Evolutionary conservation across 352 stramenopile species (phyloP), one percentile per base, ranked within the genome.

Genomic region (Globisporangium iwayamae): DNA sequence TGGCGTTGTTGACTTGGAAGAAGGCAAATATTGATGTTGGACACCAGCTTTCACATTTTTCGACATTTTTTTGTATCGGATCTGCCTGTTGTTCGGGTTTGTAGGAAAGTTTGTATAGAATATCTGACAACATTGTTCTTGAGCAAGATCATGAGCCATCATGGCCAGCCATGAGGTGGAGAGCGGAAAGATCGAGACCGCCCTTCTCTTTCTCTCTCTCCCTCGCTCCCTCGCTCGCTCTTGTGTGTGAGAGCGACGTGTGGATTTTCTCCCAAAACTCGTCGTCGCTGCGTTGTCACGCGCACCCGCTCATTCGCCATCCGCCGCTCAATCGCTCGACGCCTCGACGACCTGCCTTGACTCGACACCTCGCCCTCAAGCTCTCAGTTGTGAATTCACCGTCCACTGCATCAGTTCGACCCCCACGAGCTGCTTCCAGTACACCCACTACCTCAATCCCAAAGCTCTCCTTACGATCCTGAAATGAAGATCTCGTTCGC

Each of bases 401-500:
- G 4, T 36, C n/a, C 20, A 62, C 62, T 62, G 54, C 53, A 46
- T 9, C 43, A 62, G 43, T 46, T 60, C 55, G 18, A 34, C 45
- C 38, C 38, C 18, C 53, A 36, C 47, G 47, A 54, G 47, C 53
- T 46, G 53, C 53, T 36, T 39, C 36, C 55, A 60, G 55, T 60
- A 60, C 55, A 41, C 36, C 7, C 34, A 39, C 34, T 13, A 28
- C 9, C 9, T 16, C 36, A 4, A 20, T 25, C 25, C n/a, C n/a
- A 28, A 39, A 38, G 32, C 46, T 48, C 46, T 53, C 25, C 25
- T 28, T 28, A 28, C 25, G 25, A 28, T 28, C 25, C 10, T 32
- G 11, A 38, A 8, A 67, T 67, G 62, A 67, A 67, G 62, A 50
- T 56, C 34, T 62, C 25, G 20, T 32, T 52, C 7, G 53, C 53